Percentiles rank a stretch among this genome's conserved stretches.
These are phyloP conservation scores for Sphaerulina vaccinii DNA, from an alignment of 2,329 filamentous ascomycete genomes.

Conservation along the genomic window DNA sequence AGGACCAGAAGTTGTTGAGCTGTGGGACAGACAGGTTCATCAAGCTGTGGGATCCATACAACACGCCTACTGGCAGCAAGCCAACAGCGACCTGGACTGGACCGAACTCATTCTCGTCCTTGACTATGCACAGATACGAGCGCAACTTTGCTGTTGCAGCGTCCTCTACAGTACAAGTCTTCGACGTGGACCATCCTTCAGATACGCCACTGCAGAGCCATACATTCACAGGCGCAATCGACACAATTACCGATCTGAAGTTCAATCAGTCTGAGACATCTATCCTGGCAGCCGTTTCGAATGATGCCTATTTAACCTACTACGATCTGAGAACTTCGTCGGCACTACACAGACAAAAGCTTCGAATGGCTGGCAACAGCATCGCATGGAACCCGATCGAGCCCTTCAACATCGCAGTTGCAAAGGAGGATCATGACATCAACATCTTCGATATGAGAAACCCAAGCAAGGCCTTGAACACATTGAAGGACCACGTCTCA, in stretches of 20 bases:
- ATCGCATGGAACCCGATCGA: slow-evolving; percentile 96
- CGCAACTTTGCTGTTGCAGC: slow-evolving; percentile 75
- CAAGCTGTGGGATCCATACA: slow-evolving; percentile 89
- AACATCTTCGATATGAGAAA: slow-evolving; percentile 88
- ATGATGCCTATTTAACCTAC: slow-evolving; percentile 81
- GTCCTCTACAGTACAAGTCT: slow-evolving; percentile 78
- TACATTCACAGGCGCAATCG: slow-evolving; percentile 81
- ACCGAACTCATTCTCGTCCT: slow-evolving; percentile 73
- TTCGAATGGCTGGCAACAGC: slow-evolving; percentile 79
- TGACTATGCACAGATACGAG: slow-evolving; percentile 77
- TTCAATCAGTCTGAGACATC: slow-evolving; percentile 96
- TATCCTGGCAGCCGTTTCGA: slow-evolving; percentile 79
- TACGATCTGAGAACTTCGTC: slow-evolving; percentile 89
- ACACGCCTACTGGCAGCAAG: slow-evolving; percentile 64
- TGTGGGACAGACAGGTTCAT: slow-evolving; percentile 84
- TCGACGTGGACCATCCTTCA: slow-evolving; percentile 79
- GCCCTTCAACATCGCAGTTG: slow-evolving; percentile 89
- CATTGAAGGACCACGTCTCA: slow-evolving; percentile 83
- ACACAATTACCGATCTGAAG: slow-evolving; percentile 82
- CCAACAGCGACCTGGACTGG: slow-evolving; percentile 85
- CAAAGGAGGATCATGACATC: slow-evolving; percentile 90
- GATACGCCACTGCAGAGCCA: slow-evolving; percentile 76
- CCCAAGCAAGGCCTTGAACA: slow-evolving; percentile 73
- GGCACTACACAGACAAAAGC: slow-evolving; percentile 74
- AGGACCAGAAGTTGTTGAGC: slow-evolving; percentile 78